Conservation (phyloP, 1,139 yeast species). For the Pneumocystis canis region DNA sequence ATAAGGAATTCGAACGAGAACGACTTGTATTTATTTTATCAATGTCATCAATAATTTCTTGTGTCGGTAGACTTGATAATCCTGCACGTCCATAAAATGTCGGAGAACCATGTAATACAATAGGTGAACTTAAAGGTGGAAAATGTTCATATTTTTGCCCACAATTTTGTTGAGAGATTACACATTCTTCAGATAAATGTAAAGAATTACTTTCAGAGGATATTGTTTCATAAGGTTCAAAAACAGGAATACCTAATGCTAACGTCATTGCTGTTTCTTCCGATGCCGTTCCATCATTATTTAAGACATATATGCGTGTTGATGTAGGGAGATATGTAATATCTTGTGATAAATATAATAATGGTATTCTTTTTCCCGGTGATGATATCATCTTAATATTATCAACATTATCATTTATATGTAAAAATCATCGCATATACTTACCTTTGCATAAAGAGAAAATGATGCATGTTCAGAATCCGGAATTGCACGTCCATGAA, state of each 20-base stretch:
- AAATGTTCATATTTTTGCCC: background rate
- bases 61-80: background rate
- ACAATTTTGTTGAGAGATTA: background rate
- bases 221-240: background rate
- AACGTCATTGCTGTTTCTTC: background rate
- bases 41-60: background rate
- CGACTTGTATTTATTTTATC: background rate
- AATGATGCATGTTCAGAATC: background rate
- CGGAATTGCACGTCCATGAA: background rate
- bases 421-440: background rate
- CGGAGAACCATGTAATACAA: background rate
- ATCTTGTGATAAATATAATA: background rate
- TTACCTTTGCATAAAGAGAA: background rate
- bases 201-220: background rate
- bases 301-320: background rate
- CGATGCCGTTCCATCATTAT: background rate
- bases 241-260: background rate
- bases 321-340: background rate
- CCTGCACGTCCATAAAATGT: background rate
- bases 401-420: background rate
- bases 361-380: background rate
- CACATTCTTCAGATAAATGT: background rate
- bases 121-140: background rate
- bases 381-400: background rate
- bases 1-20: background rate